Conservation (phyloP, 495 filamentous ascomycete genomes). For the Penicillium odoratum region DNA sequence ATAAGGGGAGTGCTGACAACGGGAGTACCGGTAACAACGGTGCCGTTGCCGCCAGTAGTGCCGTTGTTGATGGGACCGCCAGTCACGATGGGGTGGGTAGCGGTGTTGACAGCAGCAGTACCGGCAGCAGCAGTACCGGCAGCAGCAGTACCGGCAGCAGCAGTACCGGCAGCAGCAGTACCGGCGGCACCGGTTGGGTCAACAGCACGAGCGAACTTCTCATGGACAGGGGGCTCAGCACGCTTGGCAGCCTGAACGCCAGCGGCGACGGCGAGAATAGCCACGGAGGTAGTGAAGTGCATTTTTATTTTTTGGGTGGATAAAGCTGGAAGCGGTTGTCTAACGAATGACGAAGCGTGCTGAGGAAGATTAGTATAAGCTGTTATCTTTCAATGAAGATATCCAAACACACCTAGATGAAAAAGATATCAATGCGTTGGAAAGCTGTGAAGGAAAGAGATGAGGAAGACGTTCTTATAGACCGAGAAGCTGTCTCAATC, state of each 20-base stretch:
- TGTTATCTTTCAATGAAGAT: not conserved
- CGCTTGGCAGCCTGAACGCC: conserved; percentile 24
- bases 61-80: not conserved
- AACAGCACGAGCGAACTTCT: conserved; percentile 5
- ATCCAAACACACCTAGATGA: conserved; percentile 14
- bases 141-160: conserved; percentile 2
- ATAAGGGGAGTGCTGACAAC: conserved; percentile 5
- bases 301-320: conserved; percentile 19
- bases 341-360: conserved; percentile 26
- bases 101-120: not conserved
- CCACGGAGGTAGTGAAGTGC: conserved; percentile 27
- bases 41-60: not conserved
- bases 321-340: conserved; percentile 21
- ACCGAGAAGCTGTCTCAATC: conserved; percentile 20
- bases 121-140: conserved; percentile 2
- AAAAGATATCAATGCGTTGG: conserved; percentile 14
- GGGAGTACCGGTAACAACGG: conserved; percentile 4
- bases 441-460: conserved; percentile 7
- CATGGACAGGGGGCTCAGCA: conserved; percentile 19
- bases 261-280: conserved; percentile 29
- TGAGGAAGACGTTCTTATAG: conserved; percentile 28
- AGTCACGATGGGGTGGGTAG: not conserved
- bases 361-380: conserved; percentile 10
- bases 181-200: conserved; percentile 10
- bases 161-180: conserved; percentile 12